Percentiles rank a stretch among this genome's conserved stretches.
These are phyloP conservation scores for Coniella lustricola DNA, from an alignment of 2,329 filamentous ascomycete species.

Conservation along the genomic window DNA sequence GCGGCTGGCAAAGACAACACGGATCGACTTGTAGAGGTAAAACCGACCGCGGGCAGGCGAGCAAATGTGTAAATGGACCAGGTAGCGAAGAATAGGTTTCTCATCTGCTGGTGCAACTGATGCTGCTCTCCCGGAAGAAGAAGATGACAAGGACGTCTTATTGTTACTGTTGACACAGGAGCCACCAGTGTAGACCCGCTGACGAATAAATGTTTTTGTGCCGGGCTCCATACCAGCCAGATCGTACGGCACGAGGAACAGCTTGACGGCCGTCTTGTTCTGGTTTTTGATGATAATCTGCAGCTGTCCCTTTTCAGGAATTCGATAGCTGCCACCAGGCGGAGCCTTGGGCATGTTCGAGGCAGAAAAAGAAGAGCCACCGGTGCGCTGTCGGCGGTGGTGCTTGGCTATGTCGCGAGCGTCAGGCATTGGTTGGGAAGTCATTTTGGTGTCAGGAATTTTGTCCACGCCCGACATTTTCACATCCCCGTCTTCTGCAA, in stretches of 20 bases:
- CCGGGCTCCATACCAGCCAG: constrained; percentile 86
- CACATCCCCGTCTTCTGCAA: constrained; percentile 26
- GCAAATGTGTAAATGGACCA: constrained; percentile 91
- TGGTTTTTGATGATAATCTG: constrained; percentile 98
- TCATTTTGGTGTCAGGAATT: background rate
- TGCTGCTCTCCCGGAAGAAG: background rate
- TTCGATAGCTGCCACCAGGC: constrained; percentile 84
- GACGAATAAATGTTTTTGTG: constrained; percentile 92
- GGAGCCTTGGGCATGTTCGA: constrained; percentile 51
- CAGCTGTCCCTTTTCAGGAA: constrained; percentile 86
- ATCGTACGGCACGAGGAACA: constrained; percentile 92
- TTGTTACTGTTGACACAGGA: constrained; percentile 60
- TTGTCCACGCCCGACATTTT: constrained; percentile 17
- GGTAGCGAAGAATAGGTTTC: constrained; percentile 74
- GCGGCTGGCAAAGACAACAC: constrained; percentile 93
- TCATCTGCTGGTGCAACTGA: constrained; percentile 25
- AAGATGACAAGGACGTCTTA: background rate
- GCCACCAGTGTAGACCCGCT: constrained; percentile 75
- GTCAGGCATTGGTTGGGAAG: background rate
- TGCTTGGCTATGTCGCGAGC: constrained; percentile 17
- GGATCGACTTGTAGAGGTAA: constrained; percentile 85
- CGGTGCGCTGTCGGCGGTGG: constrained; percentile 42
- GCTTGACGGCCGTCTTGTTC: constrained; percentile 94
- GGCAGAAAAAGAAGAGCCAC: background rate
- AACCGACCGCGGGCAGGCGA: constrained; percentile 75